A percentile compares a stretch with the other conserved stretches of the same genome.
phyloP scores from a whole-genome alignment of 768 basidiomycete genomes.

The Leccinum fibrillosum region DNA sequence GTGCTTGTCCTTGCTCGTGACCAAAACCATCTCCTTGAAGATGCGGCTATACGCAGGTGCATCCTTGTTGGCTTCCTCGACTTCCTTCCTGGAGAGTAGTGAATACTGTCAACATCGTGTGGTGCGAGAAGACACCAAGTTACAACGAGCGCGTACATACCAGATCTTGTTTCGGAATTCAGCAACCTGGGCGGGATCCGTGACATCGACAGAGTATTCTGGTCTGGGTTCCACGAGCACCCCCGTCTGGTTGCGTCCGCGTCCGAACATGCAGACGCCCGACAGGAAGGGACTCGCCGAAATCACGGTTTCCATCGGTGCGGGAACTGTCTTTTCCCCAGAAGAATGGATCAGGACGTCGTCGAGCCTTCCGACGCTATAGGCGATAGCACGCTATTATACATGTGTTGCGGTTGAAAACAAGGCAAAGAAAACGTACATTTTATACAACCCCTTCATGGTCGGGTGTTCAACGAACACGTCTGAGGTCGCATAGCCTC shows the following conservation, averaged over 20 bases:
- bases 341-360: constrained; percentile 32
- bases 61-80: constrained; percentile 41
- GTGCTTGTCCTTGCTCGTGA: constrained; percentile 40
- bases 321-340: constrained; percentile 33
- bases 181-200: constrained; percentile 27
- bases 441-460: constrained; percentile 39
- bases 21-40: constrained; percentile 51
- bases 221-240: constrained; percentile 31
- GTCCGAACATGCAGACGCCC: constrained; percentile 40
- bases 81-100: constrained; percentile 26
- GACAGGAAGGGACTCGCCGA: constrained; percentile 18
- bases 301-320: constrained; percentile 33
- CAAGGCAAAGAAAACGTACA: constrained; percentile 25
- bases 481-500: constrained; percentile 45
- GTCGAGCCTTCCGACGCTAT: constrained; percentile 39
- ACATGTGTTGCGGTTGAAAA: not conserved
- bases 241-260: constrained; percentile 27
- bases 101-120: not conserved
- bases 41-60: constrained; percentile 42
- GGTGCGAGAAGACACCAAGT: not conserved
- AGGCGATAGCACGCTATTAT: not conserved
- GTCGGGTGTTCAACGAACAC: constrained; percentile 43
- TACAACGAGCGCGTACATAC: constrained; percentile 16
- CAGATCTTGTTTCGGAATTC: constrained; percentile 38
- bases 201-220: constrained; percentile 32